Conservation (phyloP, 768 basidiomycete genomes). For the Peribolospora baueri region DNA sequence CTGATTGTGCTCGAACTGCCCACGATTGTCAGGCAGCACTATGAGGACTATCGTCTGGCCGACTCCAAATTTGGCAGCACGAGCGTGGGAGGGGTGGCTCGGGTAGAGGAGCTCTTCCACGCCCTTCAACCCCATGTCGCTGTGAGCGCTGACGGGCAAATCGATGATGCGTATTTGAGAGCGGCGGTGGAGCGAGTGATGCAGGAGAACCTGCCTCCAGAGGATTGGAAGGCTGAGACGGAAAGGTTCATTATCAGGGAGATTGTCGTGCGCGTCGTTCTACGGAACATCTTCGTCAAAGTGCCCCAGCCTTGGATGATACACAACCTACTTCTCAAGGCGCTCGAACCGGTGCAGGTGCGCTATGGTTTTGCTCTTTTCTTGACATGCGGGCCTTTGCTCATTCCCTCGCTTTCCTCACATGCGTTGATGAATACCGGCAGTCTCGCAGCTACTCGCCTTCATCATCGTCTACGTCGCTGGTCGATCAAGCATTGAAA, state of each 20-base stretch:
- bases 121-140: slow-evolving; percentile 67
- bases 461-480: neutral
- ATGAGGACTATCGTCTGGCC: slow-evolving; percentile 50
- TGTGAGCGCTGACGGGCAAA: slow-evolving; percentile 30
- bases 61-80: slow-evolving; percentile 35
- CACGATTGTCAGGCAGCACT: slow-evolving; percentile 45
- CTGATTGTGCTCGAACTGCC: slow-evolving; percentile 43
- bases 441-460: neutral
- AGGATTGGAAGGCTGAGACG: slow-evolving; percentile 51
- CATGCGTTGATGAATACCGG: neutral
- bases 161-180: slow-evolving; percentile 50
- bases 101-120: slow-evolving; percentile 43
- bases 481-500: slow-evolving; percentile 12
- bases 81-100: slow-evolving; percentile 24
- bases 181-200: slow-evolving; percentile 56
- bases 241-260: slow-evolving; percentile 71
- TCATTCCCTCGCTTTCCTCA: too few species aligned
- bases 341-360: slow-evolving; percentile 24
- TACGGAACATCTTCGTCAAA: slow-evolving; percentile 32
- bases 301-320: slow-evolving; percentile 80
- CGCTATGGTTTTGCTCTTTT: neutral
- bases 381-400: neutral
- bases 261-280: slow-evolving; percentile 48
- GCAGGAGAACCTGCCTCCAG: slow-evolving; percentile 41
- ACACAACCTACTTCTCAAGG: slow-evolving; percentile 39